These are phyloP conservation scores for Neoscytalidium dimidiatum DNA, from an alignment of 2,329 filamentous ascomycete species.

Conservation along the genomic window DNA sequence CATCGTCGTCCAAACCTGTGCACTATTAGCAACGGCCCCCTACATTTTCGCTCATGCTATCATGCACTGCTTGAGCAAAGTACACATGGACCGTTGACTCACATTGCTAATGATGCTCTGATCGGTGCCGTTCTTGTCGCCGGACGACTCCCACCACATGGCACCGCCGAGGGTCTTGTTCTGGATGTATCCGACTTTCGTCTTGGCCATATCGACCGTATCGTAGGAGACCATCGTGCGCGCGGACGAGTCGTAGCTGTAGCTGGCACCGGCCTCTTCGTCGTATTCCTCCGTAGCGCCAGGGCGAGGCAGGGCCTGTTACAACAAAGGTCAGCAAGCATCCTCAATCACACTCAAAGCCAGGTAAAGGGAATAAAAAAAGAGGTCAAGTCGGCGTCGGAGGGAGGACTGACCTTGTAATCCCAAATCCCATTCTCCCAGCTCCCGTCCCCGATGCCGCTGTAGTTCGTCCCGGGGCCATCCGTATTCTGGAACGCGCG, in stretches of 20 bases:
- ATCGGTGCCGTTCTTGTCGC: slow-evolving; percentile 65
- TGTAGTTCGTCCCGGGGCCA: slow-evolving; percentile 69
- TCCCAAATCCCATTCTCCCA: slow-evolving; percentile 89
- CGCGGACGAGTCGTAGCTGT: slow-evolving; percentile 67
- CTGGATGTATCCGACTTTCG: slow-evolving; percentile 72
- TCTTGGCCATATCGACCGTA: slow-evolving; percentile 64
- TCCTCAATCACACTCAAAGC: neutral
- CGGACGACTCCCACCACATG: slow-evolving; percentile 96
- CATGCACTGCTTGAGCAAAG: no score
- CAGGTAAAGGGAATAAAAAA: neutral
- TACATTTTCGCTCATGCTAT: neutral
- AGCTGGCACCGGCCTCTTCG: slow-evolving; percentile 66
- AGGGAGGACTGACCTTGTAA: slow-evolving; percentile 62
- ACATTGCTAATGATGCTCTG: slow-evolving; percentile 62
- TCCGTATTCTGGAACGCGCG: slow-evolving; percentile 79
- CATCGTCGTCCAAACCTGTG: slow-evolving; percentile 39
- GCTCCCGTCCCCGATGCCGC: slow-evolving; percentile 73
- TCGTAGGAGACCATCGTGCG: slow-evolving; percentile 76
- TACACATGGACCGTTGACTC: no score
- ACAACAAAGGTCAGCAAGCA: neutral
- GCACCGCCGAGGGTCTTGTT: slow-evolving; percentile 71
- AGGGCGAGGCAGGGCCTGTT: slow-evolving; percentile 64
- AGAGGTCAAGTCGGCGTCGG: neutral
- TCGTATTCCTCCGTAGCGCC: slow-evolving; percentile 69
- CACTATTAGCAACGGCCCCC: neutral